phyloP scores from a whole-genome alignment of 257 asterid genomes.

The Cruciata laevipes region DNA sequence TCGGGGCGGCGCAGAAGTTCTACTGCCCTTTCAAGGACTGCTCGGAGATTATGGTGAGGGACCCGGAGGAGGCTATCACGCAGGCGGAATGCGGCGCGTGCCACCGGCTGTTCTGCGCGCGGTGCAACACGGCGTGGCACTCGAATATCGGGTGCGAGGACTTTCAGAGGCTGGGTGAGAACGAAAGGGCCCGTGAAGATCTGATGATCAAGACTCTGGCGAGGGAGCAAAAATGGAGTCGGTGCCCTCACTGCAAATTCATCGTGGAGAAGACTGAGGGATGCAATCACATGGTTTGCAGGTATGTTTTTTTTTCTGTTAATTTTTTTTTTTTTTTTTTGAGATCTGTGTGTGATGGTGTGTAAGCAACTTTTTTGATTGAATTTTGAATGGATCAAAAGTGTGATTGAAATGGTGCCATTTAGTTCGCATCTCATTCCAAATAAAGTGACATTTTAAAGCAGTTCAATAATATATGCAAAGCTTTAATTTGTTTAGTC shows the following conservation, averaged over 20 bases:
- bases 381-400: too few relatives aligned
- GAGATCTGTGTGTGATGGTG: too few relatives aligned
- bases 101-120: conserved; percentile 20
- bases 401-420: too few relatives aligned
- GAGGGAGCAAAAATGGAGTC: conserved; percentile 13
- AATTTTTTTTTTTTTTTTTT: not conserved
- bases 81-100: conserved; percentile 21
- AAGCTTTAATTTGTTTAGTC: too few relatives aligned
- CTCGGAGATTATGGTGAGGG: conserved; percentile 20
- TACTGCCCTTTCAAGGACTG: conserved; percentile 30
- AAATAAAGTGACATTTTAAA: too few relatives aligned
- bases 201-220: conserved; percentile 17
- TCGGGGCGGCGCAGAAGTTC: conserved; percentile 26
- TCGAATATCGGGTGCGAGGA: conserved; percentile 17
- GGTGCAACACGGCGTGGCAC: conserved; percentile 27
- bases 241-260: conserved; percentile 23
- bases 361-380: too few relatives aligned
- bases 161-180: conserved; percentile 14
- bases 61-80: conserved; percentile 4
- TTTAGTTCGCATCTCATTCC: too few relatives aligned
- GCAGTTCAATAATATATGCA: too few relatives aligned
- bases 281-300: conserved; percentile 21
- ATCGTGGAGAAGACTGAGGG: conserved; percentile 23
- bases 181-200: conserved; percentile 21
- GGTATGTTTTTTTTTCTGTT: conserved; percentile 13